Conservation (phyloP, 768 basidiomycete genomes). For the Naganishia friedmannii region DNA sequence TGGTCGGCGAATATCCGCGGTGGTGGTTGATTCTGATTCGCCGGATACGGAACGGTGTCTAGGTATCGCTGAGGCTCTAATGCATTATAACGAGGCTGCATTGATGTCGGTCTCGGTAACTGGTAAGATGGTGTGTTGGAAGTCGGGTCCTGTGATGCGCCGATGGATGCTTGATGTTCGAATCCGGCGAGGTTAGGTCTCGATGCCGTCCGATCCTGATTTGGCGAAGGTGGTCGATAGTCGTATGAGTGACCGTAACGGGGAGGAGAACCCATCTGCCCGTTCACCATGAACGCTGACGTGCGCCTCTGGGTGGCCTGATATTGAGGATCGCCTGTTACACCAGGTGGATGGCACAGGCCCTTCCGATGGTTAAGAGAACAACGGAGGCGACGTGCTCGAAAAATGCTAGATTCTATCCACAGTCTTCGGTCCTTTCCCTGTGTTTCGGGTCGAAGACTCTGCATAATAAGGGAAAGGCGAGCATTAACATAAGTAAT, state of each 20-base stretch:
- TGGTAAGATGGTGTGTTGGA: neutral
- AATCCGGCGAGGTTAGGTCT: neutral
- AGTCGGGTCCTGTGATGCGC: neutral
- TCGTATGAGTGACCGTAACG: neutral
- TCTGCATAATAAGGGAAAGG: neutral
- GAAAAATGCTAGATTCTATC: neutral
- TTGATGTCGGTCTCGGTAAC: neutral
- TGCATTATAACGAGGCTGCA: slow-evolving; percentile 5
- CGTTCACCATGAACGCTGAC: slow-evolving; percentile 3
- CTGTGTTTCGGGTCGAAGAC: neutral
- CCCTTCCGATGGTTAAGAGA: too few relatives aligned
- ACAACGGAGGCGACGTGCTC: neutral
- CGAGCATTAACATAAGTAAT: neutral
- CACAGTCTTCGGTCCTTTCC: neutral
- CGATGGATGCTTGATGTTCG: neutral
- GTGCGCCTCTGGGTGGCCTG: neutral
- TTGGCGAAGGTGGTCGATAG: slow-evolving; percentile 14
- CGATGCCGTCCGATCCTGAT: neutral
- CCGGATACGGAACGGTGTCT: neutral
- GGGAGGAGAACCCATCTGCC: slow-evolving; percentile 13
- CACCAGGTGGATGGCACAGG: too few relatives aligned
- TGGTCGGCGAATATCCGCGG: neutral
- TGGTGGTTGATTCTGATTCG: slow-evolving; percentile 1
- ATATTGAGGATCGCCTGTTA: neutral
- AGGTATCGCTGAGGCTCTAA: neutral